Base-by-base conservation (phyloP, 2,329 filamentous ascomycete genomes). In the Sporothrix sp. region DNA sequence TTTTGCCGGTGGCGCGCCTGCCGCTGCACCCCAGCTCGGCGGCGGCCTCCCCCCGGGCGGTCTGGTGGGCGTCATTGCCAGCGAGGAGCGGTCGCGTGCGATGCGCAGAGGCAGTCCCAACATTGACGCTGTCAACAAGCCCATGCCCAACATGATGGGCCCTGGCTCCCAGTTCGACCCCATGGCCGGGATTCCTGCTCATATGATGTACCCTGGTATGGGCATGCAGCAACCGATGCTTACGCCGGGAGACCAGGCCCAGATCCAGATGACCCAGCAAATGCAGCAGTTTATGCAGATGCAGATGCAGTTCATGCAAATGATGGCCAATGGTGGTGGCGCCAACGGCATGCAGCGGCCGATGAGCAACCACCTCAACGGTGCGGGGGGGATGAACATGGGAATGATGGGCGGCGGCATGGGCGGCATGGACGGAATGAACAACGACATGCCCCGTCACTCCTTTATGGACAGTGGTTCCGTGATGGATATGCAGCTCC, bases 241-340 rank as follows among this genome's bases (percentile, higher is more conserved):
- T 39, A 77, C 76, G 14, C 71, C 81, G 2, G 78, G 77, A 20
- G 84, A 88, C 55, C 84, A 86, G 63, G 82, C 82, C 25, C 85
- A 91, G 59, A 75, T 90, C 37, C 82, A 90, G 58, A 84, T 93
- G 75, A 84, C 79, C 7, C 84, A 88, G 61, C 85, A 90, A 62
- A 90, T 91, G 86, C 77, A 79, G 51, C 83, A 87, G 60, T 89
- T 91, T 68, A 89, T 91, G 85, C 84, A 89, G 63, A 88, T 93
- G 83, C 88, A 95, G 64, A 90, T 94, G 84, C 86, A 94, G 63
- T 89, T 89, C 68, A 91, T 94, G 84, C 85, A 90, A 60, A 84
- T 88, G 79, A 85, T 87, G 76, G 73, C 62, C 11, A 70, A 69
- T 54, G 56, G 54, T 27, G 58, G 54, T 47, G 52, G 23, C n/a